These are phyloP conservation scores for Fusarium tjaetaba DNA, from an alignment of 2,329 filamentous ascomycete genomes.

Conservation along the genomic window DNA sequence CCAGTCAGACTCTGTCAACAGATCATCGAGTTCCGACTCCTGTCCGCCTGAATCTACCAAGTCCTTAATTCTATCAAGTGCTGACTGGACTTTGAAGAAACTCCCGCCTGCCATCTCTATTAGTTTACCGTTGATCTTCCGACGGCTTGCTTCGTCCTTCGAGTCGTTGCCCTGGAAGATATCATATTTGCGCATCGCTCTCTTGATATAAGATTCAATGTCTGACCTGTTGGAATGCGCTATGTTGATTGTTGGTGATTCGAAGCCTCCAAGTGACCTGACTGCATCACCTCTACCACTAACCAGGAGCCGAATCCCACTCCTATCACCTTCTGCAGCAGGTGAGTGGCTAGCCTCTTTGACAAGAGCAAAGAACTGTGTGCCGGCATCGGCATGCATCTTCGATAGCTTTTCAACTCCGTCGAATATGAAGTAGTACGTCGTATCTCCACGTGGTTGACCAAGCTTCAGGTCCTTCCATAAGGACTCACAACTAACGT, in stretches of 20 bases:
- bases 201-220: not conserved
- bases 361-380: not conserved
- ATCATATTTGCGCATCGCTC: not conserved
- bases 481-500: not conserved
- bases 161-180: not conserved
- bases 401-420: not conserved
- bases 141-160: not conserved
- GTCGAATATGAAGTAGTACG: not conserved
- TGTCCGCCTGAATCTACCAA: not conserved
- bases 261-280: rapidly evolving
- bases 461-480: not conserved
- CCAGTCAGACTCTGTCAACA: not conserved
- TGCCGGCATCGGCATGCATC: not conserved
- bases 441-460: not conserved
- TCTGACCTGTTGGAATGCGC: not conserved
- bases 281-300: not conserved
- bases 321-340: not conserved
- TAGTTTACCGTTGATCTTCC: not conserved
- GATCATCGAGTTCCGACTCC: not conserved
- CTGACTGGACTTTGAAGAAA: not conserved
- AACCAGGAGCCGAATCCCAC: not conserved
- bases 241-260: not conserved
- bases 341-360: not conserved
- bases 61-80: not conserved
- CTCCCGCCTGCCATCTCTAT: not conserved